A percentile compares a stretch with the other conserved stretches of the same genome.
These are phyloP conservation scores for Claviceps pazoutovae DNA, from an alignment of 2,329 filamentous ascomycete species.

Conservation along the genomic window DNA sequence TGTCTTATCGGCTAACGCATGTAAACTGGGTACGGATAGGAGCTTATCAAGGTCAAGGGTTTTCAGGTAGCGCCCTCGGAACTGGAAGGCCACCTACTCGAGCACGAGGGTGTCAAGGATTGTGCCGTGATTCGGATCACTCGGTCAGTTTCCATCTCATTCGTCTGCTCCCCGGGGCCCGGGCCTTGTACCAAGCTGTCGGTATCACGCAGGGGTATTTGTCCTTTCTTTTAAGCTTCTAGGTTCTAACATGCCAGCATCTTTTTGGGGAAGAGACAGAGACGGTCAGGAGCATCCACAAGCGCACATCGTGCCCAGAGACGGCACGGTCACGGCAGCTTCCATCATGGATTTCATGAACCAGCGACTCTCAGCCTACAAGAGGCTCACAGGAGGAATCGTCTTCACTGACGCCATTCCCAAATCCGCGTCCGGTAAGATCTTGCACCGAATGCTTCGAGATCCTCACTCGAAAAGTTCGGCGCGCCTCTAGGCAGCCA, in stretches of 20 bases:
- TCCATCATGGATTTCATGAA: neutral
- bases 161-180: neutral
- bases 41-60: constrained; percentile 69
- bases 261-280: neutral
- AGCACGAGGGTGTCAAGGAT: constrained; percentile 56
- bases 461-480: constrained; percentile 25
- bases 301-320: constrained; percentile 17
- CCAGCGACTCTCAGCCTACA: constrained; percentile 27
- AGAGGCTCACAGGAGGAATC: constrained; percentile 49
- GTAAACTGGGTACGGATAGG: constrained; percentile 63
- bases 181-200: no score
- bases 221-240: neutral
- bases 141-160: neutral
- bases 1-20: constrained; percentile 30
- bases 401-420: constrained; percentile 55
- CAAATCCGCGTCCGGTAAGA: constrained; percentile 64
- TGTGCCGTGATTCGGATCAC: constrained; percentile 48
- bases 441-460: constrained; percentile 52
- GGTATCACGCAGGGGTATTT: neutral
- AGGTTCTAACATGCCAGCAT: no score
- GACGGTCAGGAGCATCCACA: constrained; percentile 29
- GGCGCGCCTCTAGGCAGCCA: neutral
- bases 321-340: neutral
- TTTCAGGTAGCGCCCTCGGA: constrained; percentile 69
- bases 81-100: constrained; percentile 60